phyloP scores from a whole-genome alignment of 1,284 basidiomycete species.

The Boletellus dicymbophilus region DNA sequence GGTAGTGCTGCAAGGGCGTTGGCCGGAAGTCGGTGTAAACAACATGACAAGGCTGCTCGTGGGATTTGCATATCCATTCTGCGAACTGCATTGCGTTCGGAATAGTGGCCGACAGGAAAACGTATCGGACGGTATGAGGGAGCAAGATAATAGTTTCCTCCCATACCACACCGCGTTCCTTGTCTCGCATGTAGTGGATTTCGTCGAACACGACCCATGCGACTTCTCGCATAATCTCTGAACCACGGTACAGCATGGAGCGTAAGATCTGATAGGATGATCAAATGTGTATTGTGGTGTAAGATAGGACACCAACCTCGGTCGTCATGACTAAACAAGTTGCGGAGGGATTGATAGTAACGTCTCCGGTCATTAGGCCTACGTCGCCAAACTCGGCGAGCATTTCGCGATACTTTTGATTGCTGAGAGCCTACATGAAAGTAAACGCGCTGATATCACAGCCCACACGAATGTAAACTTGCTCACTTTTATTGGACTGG shows the following conservation, averaged over 20 bases:
- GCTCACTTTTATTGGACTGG: constrained; percentile 97
- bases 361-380: constrained; percentile 99
- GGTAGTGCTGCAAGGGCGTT: constrained; percentile 97
- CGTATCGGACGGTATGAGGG: constrained; percentile 95
- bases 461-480: constrained; percentile 19
- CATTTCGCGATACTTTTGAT: constrained; percentile 99
- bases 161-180: constrained; percentile 88
- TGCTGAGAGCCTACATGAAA: constrained; percentile 80
- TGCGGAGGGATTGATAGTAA: constrained; percentile 98
- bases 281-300: background rate
- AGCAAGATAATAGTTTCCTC: constrained; percentile 96
- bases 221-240: constrained; percentile 99
- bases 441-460: constrained; percentile 9
- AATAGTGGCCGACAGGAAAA: constrained; percentile 99
- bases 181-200: constrained; percentile 99
- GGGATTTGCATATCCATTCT: constrained; percentile 97
- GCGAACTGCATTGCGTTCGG: constrained; percentile 99
- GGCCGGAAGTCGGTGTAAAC: constrained; percentile 99
- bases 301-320: constrained; percentile 61
- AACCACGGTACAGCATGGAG: constrained; percentile 98
- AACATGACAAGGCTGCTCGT: constrained; percentile 98
- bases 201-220: constrained; percentile 99
- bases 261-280: constrained; percentile 78
- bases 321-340: constrained; percentile 99
- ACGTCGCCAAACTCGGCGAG: constrained; percentile 96